A percentile compares a stretch with the other conserved stretches of the same genome.
Evolutionary conservation across 2,329 filamentous ascomycete genomes (phyloP).

Genomic region (Epichloe typhina): DNA sequence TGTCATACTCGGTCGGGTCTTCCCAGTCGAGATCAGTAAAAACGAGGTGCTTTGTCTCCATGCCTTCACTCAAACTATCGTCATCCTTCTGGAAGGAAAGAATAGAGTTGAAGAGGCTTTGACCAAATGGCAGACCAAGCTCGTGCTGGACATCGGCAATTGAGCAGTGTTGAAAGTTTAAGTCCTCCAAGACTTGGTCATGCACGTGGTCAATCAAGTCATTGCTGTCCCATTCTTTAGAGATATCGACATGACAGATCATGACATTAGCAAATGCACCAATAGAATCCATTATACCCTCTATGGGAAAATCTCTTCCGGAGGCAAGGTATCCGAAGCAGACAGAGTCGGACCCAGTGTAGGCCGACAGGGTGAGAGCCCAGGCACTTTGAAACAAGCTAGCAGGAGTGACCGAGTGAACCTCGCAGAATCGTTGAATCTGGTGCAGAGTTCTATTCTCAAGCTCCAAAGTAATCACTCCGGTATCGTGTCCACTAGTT

Average conservation of each 20-base stretch:
- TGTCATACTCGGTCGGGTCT: constrained; percentile 14
- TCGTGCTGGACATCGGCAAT: constrained; percentile 30
- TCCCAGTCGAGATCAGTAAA: constrained; percentile 7
- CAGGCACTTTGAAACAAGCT: constrained; percentile 6
- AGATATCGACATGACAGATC: constrained; percentile 13
- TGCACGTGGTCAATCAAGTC: constrained; percentile 18
- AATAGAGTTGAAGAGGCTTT: constrained; percentile 18
- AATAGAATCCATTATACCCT: constrained; percentile 2
- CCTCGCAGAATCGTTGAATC: constrained; percentile 1
- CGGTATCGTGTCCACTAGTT: not conserved
- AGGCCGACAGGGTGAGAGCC: constrained; percentile 8
- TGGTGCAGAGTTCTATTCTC: not conserved
- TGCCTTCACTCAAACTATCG: not conserved
- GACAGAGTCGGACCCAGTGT: constrained; percentile 5
- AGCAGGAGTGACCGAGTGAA: constrained; percentile 3
- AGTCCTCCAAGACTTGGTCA: constrained; percentile 28
- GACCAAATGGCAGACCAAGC: constrained; percentile 9
- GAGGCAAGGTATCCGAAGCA: constrained; percentile 8
- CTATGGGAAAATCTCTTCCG: constrained; percentile 5
- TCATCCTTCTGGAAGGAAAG: constrained; percentile 17
- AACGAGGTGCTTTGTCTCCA: not conserved
- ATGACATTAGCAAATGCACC: constrained; percentile 8
- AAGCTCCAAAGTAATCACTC: not conserved
- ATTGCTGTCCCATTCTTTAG: not conserved
- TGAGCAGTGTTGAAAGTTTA: constrained; percentile 36